phyloP scores from a whole-genome alignment of 1,139 yeast genomes.

The Geotrichum macrosporum region DNA sequence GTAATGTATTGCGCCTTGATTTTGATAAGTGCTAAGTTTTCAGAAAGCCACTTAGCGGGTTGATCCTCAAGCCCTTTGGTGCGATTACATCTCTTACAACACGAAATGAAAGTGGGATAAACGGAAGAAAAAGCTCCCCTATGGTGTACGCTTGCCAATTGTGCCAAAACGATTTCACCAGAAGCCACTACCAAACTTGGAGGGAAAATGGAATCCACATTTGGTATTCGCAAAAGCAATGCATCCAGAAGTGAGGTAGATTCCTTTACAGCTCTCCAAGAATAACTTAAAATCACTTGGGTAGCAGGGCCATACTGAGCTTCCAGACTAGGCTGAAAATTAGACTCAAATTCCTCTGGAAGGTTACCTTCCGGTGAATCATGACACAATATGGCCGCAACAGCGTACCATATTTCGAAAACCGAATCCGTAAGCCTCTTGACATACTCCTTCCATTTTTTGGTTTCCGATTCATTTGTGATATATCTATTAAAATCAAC shows the following conservation, averaged over 20 bases:
- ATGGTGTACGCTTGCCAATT: conserved; percentile 71
- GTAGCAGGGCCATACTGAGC: conserved; percentile 50
- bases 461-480: conserved; percentile 10
- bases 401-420: conserved; percentile 49
- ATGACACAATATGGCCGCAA: conserved; percentile 54
- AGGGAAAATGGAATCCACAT: conserved; percentile 24
- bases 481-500: conserved; percentile 23
- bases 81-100: conserved; percentile 51
- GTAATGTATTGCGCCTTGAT: conserved; percentile 65
- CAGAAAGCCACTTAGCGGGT: conserved; percentile 54
- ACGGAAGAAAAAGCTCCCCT: conserved; percentile 89
- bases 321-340: conserved; percentile 39
- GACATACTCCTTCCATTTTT: conserved; percentile 25
- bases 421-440: conserved; percentile 33
- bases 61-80: conserved; percentile 36
- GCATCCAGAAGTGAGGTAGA: conserved; percentile 53
- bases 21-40: conserved; percentile 51
- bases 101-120: conserved; percentile 67
- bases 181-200: conserved; percentile 37
- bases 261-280: conserved; percentile 86
- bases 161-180: conserved; percentile 57
- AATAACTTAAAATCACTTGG: conserved; percentile 61
- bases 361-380: conserved; percentile 64
- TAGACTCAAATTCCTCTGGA: conserved; percentile 44
- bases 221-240: conserved; percentile 38